Base-by-base conservation (phyloP, 805 yeast genomes). In the Scheffersomyces lignosus region DNA sequence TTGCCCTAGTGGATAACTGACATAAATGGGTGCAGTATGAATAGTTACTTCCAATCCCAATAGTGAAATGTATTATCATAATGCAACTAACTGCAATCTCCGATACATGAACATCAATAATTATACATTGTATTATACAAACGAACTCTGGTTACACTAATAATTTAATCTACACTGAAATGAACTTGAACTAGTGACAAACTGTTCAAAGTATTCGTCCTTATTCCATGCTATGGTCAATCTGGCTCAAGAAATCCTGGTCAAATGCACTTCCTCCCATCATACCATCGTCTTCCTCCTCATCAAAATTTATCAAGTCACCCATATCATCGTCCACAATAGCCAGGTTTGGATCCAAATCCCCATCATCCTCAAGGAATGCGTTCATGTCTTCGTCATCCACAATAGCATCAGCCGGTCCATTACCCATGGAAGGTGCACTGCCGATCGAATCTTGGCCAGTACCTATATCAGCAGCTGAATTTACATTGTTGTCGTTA, bases 261-360 rank as follows among this genome's bases (percentile, higher is more conserved):
- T 62, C 68, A 40, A 63, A 62, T 10, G 51, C 54, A 10, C 51
- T 49, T 2, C 47, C 60, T 7, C 39, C 50, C 43, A 60, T 54
- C 36, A 57, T 38, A n/a, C 44, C 59, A 34, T 58, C 56, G 24
- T 52, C 66, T 7, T 44, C 58, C 29, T 53, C 62, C 15, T 48
- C 61, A 29, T 61, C 58, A 38, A 63, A 63, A 31, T 59, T 56
- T 12, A 62, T 62, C 33, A 64, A 48, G 29, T 59, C 64, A 5
- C 56, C 65, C 58, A 64, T 63, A 28, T 60, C 67, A 34, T 59
- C 64, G 18, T 46, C 41, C 30, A 48, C 47, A n/a, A 45, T 39
- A 10, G 28, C 42, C 26, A 18, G 37, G 27, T 32, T 29, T 4
- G 39, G 37, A 32, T 43, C 46, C 25, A 40, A 26, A 17, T 40